A percentile compares a stretch with the other conserved stretches of the same genome.
Evolutionary conservation across 139 green algal genomes (phyloP).

Genomic region (Spirogloea muscicola): DNA sequence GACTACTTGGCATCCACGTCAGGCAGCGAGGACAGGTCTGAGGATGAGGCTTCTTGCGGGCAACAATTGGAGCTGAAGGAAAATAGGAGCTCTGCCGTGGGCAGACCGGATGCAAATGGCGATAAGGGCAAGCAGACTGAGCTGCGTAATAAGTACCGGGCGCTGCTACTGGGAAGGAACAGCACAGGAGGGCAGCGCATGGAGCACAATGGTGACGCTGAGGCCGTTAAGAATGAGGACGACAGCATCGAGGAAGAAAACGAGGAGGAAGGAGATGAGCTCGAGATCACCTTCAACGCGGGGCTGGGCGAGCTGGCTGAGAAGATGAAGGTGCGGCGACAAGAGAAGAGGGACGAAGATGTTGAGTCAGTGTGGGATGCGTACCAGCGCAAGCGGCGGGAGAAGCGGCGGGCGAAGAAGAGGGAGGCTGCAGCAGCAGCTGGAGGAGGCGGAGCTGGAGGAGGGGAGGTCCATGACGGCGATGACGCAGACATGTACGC

Average conservation of each 20-base stretch:
- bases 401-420: constrained; percentile 42
- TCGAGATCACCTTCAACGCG: constrained; percentile 57
- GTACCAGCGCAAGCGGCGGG: constrained; percentile 59
- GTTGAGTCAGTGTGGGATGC: constrained; percentile 79
- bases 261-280: no score
- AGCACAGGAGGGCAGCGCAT: no score
- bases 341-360: constrained; percentile 50
- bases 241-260: no score
- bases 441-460: constrained; percentile 36
- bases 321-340: constrained; percentile 63
- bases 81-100: no score
- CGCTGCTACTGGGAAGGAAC: constrained; percentile 29
- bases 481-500: not conserved
- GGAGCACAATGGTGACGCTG: no score
- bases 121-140: no score
- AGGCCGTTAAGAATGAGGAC: no score
- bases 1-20: constrained; percentile 68
- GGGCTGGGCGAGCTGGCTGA: constrained; percentile 75
- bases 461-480: constrained; percentile 21
- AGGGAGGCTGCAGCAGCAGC: constrained; percentile 17
- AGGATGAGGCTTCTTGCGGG: no score
- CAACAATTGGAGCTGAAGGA: no score
- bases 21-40: constrained; percentile 19
- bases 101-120: no score
- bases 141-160: constrained; percentile 28